Conservation (phyloP, 2,329 filamentous ascomycete species). For the Trichoderma lentiforme region DNA sequence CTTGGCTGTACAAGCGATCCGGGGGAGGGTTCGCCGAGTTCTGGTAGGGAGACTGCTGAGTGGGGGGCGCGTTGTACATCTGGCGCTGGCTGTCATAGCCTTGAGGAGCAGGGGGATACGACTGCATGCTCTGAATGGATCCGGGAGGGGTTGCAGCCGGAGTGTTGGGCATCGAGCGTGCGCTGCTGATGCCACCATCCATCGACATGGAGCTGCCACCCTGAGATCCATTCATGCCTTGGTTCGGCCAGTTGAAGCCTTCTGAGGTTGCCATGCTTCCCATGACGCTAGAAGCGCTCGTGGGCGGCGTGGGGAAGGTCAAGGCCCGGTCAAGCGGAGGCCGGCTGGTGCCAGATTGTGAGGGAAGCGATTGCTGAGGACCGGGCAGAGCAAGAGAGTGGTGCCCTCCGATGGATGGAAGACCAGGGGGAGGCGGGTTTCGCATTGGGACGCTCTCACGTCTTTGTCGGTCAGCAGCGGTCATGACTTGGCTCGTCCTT, state of each 20-base stretch:
- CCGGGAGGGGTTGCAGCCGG: conserved; percentile 87
- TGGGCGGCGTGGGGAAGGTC: conserved; percentile 90
- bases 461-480: conserved; percentile 75
- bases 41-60: conserved; percentile 70
- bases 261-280: conserved; percentile 69
- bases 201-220: conserved; percentile 72
- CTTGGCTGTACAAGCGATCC: conserved; percentile 66
- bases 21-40: conserved; percentile 58
- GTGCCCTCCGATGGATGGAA: conserved; percentile 67
- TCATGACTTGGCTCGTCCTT: conserved; percentile 81
- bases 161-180: conserved; percentile 85
- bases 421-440: conserved; percentile 50
- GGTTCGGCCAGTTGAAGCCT: conserved; percentile 73
- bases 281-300: conserved; percentile 85
- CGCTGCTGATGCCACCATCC: conserved; percentile 71
- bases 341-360: conserved; percentile 69
- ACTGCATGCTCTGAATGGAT: conserved; percentile 71
- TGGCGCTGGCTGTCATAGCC: conserved; percentile 73
- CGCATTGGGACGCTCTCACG: conserved; percentile 66
- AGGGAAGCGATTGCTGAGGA: conserved; percentile 53
- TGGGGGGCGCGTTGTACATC: conserved; percentile 70
- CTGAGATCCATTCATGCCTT: conserved; percentile 59
- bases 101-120: conserved; percentile 67
- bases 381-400: conserved; percentile 59
- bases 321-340: conserved; percentile 80